phyloP scores from a whole-genome alignment of 2,329 filamentous ascomycete species.

The Botrytis pseudocinerea region DNA sequence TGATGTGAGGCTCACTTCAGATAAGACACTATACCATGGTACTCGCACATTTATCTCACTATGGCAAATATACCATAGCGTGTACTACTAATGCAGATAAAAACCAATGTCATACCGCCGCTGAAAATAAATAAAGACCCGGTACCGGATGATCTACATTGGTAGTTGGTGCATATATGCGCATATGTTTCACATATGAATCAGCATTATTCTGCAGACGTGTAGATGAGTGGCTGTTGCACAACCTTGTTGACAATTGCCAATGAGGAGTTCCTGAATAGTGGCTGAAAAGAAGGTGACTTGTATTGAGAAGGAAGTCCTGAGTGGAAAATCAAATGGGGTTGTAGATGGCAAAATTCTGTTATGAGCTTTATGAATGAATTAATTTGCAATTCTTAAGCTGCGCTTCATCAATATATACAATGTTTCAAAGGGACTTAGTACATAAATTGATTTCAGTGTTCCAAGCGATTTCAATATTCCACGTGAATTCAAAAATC shows the following conservation, averaged over 20 bases:
- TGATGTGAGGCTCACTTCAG: conserved; percentile 6
- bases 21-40: neutral
- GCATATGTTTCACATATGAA: neutral
- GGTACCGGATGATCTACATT: conserved; percentile 12
- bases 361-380: neutral
- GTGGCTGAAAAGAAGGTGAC: neutral
- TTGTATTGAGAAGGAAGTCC: neutral
- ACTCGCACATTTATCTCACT: neutral
- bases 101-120: neutral
- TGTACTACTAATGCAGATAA: neutral
- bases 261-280: neutral
- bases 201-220: neutral
- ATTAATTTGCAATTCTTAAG: neutral
- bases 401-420: neutral
- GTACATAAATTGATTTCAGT: neutral
- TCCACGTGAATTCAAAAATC: neutral
- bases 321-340: neutral
- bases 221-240: neutral
- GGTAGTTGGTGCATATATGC: neutral
- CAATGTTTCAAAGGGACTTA: neutral
- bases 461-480: neutral
- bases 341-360: neutral
- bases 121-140: neutral
- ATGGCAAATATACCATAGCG: neutral
- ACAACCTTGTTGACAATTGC: neutral